Evolutionary conservation across 2,329 filamentous ascomycete genomes (phyloP), one percentile per base, ranked within the genome.

Genomic region (Colletotrichum magnum): DNA sequence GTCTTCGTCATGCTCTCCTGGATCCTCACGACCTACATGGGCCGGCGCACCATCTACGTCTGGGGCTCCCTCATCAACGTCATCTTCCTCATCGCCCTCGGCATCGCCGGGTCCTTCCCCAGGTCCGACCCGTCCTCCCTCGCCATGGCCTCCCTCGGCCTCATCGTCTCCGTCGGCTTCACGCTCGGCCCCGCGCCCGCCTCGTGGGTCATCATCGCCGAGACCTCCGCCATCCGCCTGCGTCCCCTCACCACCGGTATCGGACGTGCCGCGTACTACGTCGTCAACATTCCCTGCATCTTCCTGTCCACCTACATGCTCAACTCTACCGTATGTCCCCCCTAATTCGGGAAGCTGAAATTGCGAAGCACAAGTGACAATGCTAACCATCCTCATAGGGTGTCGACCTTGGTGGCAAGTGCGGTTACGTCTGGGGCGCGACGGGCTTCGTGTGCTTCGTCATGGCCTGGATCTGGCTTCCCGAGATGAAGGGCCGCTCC

Each of bases 1-100:
- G 78, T 92, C 76, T 84, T 90, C 69, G 88, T 90, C 77, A 90
- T 90, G 85, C 81, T 90, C 50, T 92, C 89, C 67, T 92, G 90
- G 90, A 79, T 91, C 64, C 85, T 92, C 58, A 92, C 88, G 15
- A 85, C 86, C 1, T 91, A 89, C 78, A 82, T 89, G 61, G 89
- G 89, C 75, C 86, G 89, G 68, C 89, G 89, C 61, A 85, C 86
- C 43, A 90, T 92, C 78, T 92, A 91, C 77, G 81, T 91, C 64
- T 90, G 85, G 80, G 89, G 89, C 70, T 85, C 86, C 32, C 75
- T 79, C 43, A 82, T 86, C 79, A 90, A 89, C 79, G 80, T 81
- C 60, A 73, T 75, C 45, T 83, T 91, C 72, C 81, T 91, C 13
- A 61, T 92, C 69, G 80, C 81, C 5, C 87, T 92, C 28, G 90